phyloP scores from a whole-genome alignment of 805 yeast species.

The Nakazawaea wyomingensis region DNA sequence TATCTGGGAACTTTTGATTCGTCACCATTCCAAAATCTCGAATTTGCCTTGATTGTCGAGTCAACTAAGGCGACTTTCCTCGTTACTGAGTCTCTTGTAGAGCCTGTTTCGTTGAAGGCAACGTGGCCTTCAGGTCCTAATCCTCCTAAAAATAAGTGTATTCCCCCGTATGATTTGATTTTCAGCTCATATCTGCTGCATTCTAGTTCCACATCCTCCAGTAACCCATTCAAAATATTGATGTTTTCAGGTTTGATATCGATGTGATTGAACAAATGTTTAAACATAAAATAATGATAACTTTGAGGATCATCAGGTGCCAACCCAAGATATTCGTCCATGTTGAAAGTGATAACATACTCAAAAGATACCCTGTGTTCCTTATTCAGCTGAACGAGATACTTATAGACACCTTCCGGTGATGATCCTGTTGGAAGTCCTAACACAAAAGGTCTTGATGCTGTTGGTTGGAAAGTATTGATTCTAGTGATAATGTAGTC shows the following conservation, averaged over 20 bases:
- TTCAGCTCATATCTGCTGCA: constrained; percentile 44
- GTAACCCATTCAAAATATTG: constrained; percentile 49
- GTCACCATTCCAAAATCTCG: constrained; percentile 46
- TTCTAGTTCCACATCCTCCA: constrained; percentile 39
- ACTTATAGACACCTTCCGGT: constrained; percentile 49
- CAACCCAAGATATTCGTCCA: constrained; percentile 55
- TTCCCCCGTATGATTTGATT: constrained; percentile 42
- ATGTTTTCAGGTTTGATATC: constrained; percentile 48
- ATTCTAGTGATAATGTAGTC: constrained; percentile 38
- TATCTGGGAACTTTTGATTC: constrained; percentile 40
- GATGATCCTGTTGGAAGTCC: constrained; percentile 62
- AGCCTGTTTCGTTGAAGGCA: constrained; percentile 57
- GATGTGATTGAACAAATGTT: constrained; percentile 50
- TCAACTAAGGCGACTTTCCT: constrained; percentile 42
- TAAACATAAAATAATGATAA: constrained; percentile 53
- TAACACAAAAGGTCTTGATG: constrained; percentile 42
- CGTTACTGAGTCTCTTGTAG: constrained; percentile 38
- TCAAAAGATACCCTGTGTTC: constrained; percentile 38
- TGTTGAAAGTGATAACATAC: constrained; percentile 54
- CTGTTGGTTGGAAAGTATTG: constrained; percentile 39
- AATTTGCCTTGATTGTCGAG: constrained; percentile 48
- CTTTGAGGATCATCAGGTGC: constrained; percentile 43
- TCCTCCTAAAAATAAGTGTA: constrained; percentile 53
- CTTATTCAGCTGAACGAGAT: constrained; percentile 38
- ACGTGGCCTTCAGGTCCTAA: constrained; percentile 59